Conservation (phyloP, 306 rosid genomes). For the Trifolium dubium region DNA sequence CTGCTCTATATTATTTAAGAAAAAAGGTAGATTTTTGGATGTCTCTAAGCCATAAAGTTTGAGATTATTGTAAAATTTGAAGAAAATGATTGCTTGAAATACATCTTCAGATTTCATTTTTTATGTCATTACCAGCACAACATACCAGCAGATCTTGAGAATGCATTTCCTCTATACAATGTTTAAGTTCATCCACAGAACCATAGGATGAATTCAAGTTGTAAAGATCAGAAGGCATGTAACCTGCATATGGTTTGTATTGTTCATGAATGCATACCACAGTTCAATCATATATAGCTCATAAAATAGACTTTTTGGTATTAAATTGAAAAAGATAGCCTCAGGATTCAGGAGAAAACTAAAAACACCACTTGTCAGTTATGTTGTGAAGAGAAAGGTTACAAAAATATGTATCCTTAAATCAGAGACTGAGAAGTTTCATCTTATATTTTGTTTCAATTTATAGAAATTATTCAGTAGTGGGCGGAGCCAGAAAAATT, state of each 20-base stretch:
- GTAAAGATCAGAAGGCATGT: conserved; percentile 88
- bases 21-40: neutral
- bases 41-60: neutral
- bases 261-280: conserved; percentile 33
- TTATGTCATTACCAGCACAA: conserved; percentile 36
- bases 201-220: conserved; percentile 80
- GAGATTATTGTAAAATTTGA: conserved; percentile 30
- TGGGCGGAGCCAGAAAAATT: too few relatives aligned
- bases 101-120: conserved; percentile 31
- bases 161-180: conserved; percentile 75
- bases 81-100: conserved; percentile 18
- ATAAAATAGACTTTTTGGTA: conserved; percentile 18
- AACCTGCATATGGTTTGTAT: conserved; percentile 57
- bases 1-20: neutral
- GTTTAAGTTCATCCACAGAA: conserved; percentile 69
- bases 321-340: conserved; percentile 13
- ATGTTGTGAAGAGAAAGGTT: conserved; percentile 10
- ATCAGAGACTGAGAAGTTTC: conserved; percentile 3
- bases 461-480: conserved; percentile 24
- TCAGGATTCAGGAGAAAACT: conserved; percentile 6
- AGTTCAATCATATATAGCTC: conserved; percentile 23
- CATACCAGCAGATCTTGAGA: conserved; percentile 71
- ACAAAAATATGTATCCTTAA: conserved; percentile 18
- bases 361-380: neutral
- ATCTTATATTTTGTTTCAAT: conserved; percentile 1